Conservation (phyloP, 164 flowering plant species). For the Vitis rotundifolia region DNA sequence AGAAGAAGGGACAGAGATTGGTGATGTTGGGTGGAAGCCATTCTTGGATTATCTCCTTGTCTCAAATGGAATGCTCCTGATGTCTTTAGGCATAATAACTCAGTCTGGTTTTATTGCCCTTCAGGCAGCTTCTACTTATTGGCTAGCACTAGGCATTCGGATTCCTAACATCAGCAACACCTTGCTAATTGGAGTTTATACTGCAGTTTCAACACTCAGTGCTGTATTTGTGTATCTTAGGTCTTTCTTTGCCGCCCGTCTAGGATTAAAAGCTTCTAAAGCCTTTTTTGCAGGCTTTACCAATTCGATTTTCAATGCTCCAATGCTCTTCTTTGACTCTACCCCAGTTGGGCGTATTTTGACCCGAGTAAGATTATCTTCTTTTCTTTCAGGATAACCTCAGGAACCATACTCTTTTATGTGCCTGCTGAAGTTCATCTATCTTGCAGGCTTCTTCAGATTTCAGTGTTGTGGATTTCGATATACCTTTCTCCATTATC, state of each 20-base stretch:
- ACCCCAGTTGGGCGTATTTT: constrained; percentile 88
- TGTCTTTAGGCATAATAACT: constrained; percentile 24
- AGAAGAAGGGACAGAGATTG: constrained; percentile 72
- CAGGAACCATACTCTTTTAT: neutral
- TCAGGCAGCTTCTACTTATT: constrained; percentile 67
- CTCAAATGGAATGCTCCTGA: constrained; percentile 43
- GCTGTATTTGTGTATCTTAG: constrained; percentile 56
- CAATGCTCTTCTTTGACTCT: constrained; percentile 89
- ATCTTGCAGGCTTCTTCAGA: constrained; percentile 84
- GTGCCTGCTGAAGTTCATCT: neutral
- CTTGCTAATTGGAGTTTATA: constrained; percentile 59
- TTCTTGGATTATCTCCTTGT: constrained; percentile 62
- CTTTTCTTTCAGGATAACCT: neutral
- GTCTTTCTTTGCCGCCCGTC: constrained; percentile 42
- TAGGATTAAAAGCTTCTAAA: constrained; percentile 77
- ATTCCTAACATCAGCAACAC: constrained; percentile 43
- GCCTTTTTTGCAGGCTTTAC: constrained; percentile 67
- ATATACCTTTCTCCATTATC: constrained; percentile 57
- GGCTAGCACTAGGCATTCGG: constrained; percentile 70
- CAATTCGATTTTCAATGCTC: constrained; percentile 73
- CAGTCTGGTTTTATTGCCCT: constrained; percentile 53
- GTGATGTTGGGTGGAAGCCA: constrained; percentile 75
- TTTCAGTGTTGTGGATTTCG: constrained; percentile 68
- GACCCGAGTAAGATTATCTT: constrained; percentile 56
- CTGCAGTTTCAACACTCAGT: constrained; percentile 55